A percentile compares a stretch with the other conserved stretches of the same genome.
phyloP scores from a whole-genome alignment of 345 rosid species.

The Aquilaria sinensis region DNA sequence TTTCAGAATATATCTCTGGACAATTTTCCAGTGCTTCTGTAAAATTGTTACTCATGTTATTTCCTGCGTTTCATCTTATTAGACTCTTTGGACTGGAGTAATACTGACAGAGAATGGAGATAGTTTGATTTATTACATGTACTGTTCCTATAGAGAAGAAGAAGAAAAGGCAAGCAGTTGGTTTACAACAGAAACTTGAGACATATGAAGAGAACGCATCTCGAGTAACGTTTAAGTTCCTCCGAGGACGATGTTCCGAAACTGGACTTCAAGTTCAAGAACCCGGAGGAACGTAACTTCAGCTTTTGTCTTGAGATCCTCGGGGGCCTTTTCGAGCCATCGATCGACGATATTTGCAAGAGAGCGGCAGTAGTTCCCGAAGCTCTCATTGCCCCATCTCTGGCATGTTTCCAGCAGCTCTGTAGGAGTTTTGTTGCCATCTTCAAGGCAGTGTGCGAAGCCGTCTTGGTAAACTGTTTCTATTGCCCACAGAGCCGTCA shows the following conservation, averaged over 20 bases:
- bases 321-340: slow-evolving; percentile 40
- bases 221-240: slow-evolving; percentile 7
- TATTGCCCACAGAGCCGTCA: slow-evolving; percentile 72
- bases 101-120: too few species aligned
- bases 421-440: slow-evolving; percentile 40
- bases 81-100: too few species aligned
- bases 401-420: slow-evolving; percentile 55
- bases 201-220: too few species aligned
- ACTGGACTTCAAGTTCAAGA: slow-evolving; percentile 64
- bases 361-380: slow-evolving; percentile 44
- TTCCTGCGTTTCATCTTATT: too few species aligned
- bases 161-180: too few species aligned
- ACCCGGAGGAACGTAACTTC: slow-evolving; percentile 44
- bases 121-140: too few species aligned
- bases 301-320: slow-evolving; percentile 35
- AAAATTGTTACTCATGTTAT: too few species aligned
- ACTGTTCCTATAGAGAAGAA: too few species aligned
- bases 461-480: slow-evolving; percentile 80
- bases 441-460: slow-evolving; percentile 66
- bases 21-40: too few species aligned
- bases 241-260: slow-evolving; percentile 67
- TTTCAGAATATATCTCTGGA: too few species aligned
- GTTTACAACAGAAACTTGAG: too few species aligned
- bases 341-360: slow-evolving; percentile 49
- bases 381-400: slow-evolving; percentile 82